Conservation (phyloP, 139 green algal genomes). For the Penium margaritaceum region DNA sequence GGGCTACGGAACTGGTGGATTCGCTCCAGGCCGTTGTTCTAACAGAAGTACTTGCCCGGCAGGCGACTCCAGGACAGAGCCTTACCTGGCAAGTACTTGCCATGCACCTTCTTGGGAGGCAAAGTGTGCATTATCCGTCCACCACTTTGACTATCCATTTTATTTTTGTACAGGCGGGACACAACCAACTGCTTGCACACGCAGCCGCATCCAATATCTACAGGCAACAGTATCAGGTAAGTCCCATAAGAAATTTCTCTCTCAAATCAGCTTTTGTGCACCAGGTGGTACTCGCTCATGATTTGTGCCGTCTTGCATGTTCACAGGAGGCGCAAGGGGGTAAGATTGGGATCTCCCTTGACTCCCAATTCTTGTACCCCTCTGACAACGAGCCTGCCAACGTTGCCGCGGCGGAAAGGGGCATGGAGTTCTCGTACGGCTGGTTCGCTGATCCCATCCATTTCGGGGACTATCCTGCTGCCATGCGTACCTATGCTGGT, state of each 20-base stretch:
- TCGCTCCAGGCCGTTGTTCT: constrained; percentile 27
- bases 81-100: too few relatives aligned
- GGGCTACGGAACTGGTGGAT: constrained; percentile 20
- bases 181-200: constrained; percentile 52
- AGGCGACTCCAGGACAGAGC: constrained; percentile 35
- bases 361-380: constrained; percentile 48
- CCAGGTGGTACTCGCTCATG: too few relatives aligned
- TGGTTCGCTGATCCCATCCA: constrained; percentile 41
- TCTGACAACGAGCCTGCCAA: constrained; percentile 17
- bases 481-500: constrained; percentile 19
- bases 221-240: constrained; percentile 35
- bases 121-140: too few relatives aligned
- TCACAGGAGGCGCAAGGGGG: constrained; percentile 46
- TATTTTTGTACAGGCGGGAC: too few relatives aligned
- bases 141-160: too few relatives aligned
- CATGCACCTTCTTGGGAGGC: too few relatives aligned
- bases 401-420: constrained; percentile 44
- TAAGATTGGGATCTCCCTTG: constrained; percentile 51
- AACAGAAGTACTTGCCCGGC: constrained; percentile 6
- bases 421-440: constrained; percentile 45
- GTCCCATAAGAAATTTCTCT: too few relatives aligned
- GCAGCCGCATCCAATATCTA: constrained; percentile 47
- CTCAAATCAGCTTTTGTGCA: too few relatives aligned
- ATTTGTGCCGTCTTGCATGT: too few relatives aligned
- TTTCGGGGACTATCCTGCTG: constrained; percentile 19